phyloP scores from a whole-genome alignment of 2,329 filamentous ascomycete species.

The Chaetomium strumarium region DNA sequence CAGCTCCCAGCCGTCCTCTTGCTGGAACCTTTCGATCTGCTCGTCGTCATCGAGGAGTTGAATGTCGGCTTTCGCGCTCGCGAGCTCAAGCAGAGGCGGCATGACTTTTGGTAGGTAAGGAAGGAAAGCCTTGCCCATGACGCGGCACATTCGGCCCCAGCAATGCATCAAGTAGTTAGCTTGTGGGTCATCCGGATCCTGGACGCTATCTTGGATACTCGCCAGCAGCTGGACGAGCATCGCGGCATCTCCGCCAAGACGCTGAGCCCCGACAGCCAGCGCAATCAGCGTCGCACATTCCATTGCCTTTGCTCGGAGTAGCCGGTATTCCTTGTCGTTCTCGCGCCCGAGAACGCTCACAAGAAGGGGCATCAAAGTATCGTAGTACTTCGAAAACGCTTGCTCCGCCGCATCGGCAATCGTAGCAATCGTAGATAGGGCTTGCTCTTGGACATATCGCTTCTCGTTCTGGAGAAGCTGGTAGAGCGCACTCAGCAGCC shows the following conservation, averaged over 20 bases:
- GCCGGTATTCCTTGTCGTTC: constrained; percentile 85
- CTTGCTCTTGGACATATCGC: constrained; percentile 95
- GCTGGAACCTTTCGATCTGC: constrained; percentile 83
- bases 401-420: constrained; percentile 98
- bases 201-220: constrained; percentile 78
- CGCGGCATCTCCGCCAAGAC: constrained; percentile 81
- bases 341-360: constrained; percentile 85
- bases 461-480: constrained; percentile 85
- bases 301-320: constrained; percentile 96
- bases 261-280: constrained; percentile 87
- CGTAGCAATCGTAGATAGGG: constrained; percentile 93
- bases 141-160: constrained; percentile 98
- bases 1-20: constrained; percentile 96
- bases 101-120: constrained; percentile 91
- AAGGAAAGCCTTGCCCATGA: constrained; percentile 83
- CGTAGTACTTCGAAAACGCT: constrained; percentile 92
- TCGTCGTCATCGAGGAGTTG: constrained; percentile 94
- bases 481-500: constrained; percentile 78
- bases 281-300: constrained; percentile 96
- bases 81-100: constrained; percentile 84
- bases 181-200: constrained; percentile 89
- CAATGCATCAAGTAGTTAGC: constrained; percentile 97
- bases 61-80: constrained; percentile 93
- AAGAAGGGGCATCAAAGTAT: constrained; percentile 88
- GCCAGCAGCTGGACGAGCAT: constrained; percentile 82